These are phyloP conservation scores for Nicotiana paniculata DNA, from an alignment of 257 asterid genomes.

Conservation along the genomic window DNA sequence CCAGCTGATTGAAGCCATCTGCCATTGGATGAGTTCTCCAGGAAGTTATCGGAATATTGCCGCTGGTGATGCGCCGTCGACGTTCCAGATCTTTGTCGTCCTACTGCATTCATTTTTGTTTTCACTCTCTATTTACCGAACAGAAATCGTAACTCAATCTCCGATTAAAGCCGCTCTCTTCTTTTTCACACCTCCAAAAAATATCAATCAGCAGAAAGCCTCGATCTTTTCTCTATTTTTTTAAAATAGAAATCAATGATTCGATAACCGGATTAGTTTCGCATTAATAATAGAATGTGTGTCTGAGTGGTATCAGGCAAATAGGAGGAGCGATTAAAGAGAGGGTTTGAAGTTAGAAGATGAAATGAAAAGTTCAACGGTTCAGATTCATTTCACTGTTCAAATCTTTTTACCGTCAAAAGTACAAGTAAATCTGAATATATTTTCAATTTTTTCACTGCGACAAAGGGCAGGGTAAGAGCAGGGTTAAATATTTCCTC, in stretches of 20 bases:
- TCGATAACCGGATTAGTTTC: not conserved
- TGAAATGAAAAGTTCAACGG: constrained; percentile 20
- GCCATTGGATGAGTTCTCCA: constrained; percentile 65
- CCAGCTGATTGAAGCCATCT: constrained; percentile 98
- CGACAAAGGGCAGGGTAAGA: not conserved
- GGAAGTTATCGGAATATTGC: constrained; percentile 74
- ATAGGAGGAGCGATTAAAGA: not conserved
- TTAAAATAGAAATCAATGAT: not conserved
- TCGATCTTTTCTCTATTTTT: not conserved
- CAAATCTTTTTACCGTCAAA: constrained; percentile 11
- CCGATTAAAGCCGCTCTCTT: constrained; percentile 12
- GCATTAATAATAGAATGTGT: constrained; percentile 3
- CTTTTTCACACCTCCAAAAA: not conserved
- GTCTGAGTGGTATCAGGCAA: not conserved
- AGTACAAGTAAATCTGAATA: constrained; percentile 6
- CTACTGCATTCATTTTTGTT: constrained; percentile 71
- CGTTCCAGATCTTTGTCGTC: constrained; percentile 82
- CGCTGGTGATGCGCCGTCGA: constrained; percentile 79
- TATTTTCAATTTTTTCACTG: constrained; percentile 4
- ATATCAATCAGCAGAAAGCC: not conserved
- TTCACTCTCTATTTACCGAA: not conserved
- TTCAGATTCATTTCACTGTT: constrained; percentile 14
- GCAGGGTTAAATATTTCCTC: not conserved
- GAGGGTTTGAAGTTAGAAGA: not conserved
- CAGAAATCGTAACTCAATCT: constrained; percentile 3